Evolutionary conservation across 257 asterid species (phyloP), one percentile per base, ranked within the genome.

Genomic region (Salvia hispanica): DNA sequence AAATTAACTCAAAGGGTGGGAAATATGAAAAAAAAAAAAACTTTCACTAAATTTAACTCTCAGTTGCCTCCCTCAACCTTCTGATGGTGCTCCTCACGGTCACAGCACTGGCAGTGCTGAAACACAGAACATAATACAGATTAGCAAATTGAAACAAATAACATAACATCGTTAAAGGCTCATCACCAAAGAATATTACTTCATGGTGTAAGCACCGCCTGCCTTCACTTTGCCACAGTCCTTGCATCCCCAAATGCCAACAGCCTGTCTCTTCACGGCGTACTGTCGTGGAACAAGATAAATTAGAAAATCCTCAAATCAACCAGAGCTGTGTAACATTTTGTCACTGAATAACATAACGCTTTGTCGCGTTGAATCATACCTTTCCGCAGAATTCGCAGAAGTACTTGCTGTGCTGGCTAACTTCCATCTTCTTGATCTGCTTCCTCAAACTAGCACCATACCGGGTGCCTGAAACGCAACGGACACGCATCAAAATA

Each of bases 391-490:
- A 85, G 57, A 85, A 85, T 77, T 85, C 91, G 2, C 91, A 85
- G 66, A 85, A 82, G 59, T 83, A 85, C 84, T 83, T 85, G 81
- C 85, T 80, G 71, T 85, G 88, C 79, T 85, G 88, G 48, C 88
- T 83, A 0, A 83, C 82, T 58, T 83, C 88, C 88, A 83, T 83
- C 74, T 83, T 83, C 82, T 83, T 83, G 44, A 85, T 85, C 79
- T 83, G 86, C 82, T 85, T 85, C 48, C 91, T 80, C 86, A 85
- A 80, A 81, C 91, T 83, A 58, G 91, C 91, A 81, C 91, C 91
- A 67, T 85, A 85, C 39, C 91, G 82, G 59, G 91, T 85, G 57
- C 91, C 91, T 85, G 70, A 53, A 75, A 73, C 33, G 39, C 34
- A 48, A 44, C 0, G 2, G 9, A 10, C 11, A 39, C 2, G 2